Percentiles rank a stretch among this genome's conserved stretches.
Conservation (phyloP, 164 flowering plant genomes). For the Nymphaea thermarum region DNA sequence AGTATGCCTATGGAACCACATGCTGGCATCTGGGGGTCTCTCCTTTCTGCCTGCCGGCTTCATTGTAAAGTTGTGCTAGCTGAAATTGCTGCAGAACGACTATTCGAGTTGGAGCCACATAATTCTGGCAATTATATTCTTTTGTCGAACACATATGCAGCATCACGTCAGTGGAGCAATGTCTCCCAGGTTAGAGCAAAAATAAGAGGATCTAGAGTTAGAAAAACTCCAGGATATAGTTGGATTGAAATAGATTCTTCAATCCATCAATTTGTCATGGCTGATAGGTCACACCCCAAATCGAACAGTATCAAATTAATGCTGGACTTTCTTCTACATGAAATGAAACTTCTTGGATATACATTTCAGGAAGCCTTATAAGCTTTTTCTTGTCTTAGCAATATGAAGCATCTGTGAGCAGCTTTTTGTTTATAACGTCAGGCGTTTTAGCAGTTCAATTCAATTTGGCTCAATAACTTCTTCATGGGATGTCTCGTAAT, state of each 20-base stretch:
- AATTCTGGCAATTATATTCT: conserved; percentile 33
- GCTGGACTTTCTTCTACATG: conserved; percentile 20
- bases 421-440: too few species aligned
- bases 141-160: conserved; percentile 26
- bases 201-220: conserved; percentile 23
- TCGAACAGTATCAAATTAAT: conserved; percentile 12
- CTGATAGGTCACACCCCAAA: conserved; percentile 21
- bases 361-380: too few species aligned
- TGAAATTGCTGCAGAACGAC: conserved; percentile 23
- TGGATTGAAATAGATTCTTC: conserved; percentile 26
- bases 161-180: conserved; percentile 20
- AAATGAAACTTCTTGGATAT: conserved; percentile 12
- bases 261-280: conserved; percentile 38
- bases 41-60: conserved; percentile 32
- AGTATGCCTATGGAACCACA: conserved; percentile 23
- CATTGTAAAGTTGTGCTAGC: conserved; percentile 23
- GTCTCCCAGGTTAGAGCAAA: conserved; percentile 29
- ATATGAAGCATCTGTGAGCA: too few species aligned
- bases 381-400: too few species aligned
- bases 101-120: conserved; percentile 32
- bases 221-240: conserved; percentile 29
- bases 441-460: too few species aligned
- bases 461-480: too few species aligned
- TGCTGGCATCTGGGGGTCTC: conserved; percentile 29
- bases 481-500: too few species aligned